Base-by-base conservation (phyloP, 192 early-diverging fungal genomes). In the Funneliformis mosseae region DNA sequence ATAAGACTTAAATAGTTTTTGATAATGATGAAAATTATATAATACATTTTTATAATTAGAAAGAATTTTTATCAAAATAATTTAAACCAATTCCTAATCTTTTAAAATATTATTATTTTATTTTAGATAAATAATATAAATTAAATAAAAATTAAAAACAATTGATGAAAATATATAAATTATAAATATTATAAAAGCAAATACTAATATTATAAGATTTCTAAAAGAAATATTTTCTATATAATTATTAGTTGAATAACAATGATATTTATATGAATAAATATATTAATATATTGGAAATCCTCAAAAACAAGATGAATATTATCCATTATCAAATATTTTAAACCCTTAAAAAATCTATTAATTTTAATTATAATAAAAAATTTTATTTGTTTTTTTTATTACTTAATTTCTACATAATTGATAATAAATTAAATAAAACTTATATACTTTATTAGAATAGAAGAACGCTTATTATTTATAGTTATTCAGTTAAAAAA, bases 271-370 rank as follows among this genome's bases (percentile, higher is more conserved):
- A 62, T 62, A 60, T 60, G 55, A 60, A n/a, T 21, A 60, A 60
- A 60, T 60, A 60, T 21, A 8, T 60, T 21, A 60, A 8, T 21
- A 60, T 60, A 60, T 60, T 62, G 25, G 8, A 62, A n/a, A 62
- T n/a, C 61, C 61, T 62, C 23, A 62, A 62, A 62, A 62, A n/a
- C 61, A 62, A 62, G 61, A 62, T 62, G 61, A 62, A 62, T 62
- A 62, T 62, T 62, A 8, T 62, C 1, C 61, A 62, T 62, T 62
- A 62, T n/a, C 61, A 62, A 62, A 62, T 6, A n/a, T 62, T 62
- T 7, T 8, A 62, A 62, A 62, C n/a, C n/a, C n/a, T n/a, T n/a
- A n/a, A n/a, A n/a, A n/a, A n/a, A n/a, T n/a, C n/a, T n/a, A n/a
- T n/a, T n/a, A n/a, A n/a, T n/a, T n/a, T n/a, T n/a, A n/a, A n/a